Base-by-base conservation (phyloP, 306 rosid species). In the Fragaria vesca region DNA sequence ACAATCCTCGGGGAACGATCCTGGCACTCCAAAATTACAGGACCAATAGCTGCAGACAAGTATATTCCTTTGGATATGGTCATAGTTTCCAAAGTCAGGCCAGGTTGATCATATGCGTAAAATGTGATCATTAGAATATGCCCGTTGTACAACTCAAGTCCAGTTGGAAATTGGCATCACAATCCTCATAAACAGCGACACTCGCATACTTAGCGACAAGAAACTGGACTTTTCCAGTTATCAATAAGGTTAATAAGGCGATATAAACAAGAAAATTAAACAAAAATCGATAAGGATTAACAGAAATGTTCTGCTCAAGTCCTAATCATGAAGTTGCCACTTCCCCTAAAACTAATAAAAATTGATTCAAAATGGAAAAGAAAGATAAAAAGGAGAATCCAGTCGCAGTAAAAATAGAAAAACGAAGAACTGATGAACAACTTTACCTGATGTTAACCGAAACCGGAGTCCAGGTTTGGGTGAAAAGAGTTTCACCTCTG, bases 391-490 rank as follows among this genome's bases (percentile, higher is more conserved):
- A 2, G 2, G 21, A 60, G 28, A 24, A 24, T 10, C 4, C 18
- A 61, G 28, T 61, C 8, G 12, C 7, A 28, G 15, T 55, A 63
- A 4, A 24, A 28, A n/a, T 42, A 42, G 2, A 24, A 12, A 58
- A 12, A 26, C 0, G 0, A 28, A 26, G 16, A 55, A 55, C 11
- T 21, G 32, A 58, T 20, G 60, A 58, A 11, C 12, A 26, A 21
- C 11, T 24, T 60, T 2, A 95, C 99, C 97, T 91, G 83, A 85
- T 85, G 65, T 76, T 62, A 61, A 17, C 78, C 24, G 87, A 74
- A 73, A 84, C 75, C 0, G 97, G 96, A 9, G 90, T 74, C 99
- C 99, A 93, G 28, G 89, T 86, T 78, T 91, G 97, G 2, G 97
- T 91, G 78, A 95, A 95, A 55, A 93, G 86, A n/a, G 83, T 82